Evolutionary conservation across 202 grass and related monocot species (phyloP).

Genomic region (Zoysia matrella): DNA sequence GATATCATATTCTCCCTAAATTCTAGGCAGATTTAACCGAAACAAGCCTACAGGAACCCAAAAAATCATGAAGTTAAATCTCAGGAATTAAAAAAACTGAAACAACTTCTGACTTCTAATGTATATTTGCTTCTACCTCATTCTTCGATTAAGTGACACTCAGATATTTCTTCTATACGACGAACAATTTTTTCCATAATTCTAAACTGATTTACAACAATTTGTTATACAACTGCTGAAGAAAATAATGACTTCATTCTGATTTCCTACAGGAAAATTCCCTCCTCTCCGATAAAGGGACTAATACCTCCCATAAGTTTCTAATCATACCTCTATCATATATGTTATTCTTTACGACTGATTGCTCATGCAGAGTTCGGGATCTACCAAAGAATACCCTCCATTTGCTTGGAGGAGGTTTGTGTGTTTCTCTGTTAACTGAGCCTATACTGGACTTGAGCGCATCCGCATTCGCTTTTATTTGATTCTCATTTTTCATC

Average conservation of each 20-base stretch:
- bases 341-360: constrained; percentile 22
- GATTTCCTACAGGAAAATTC: constrained; percentile 65
- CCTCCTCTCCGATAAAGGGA: constrained; percentile 70
- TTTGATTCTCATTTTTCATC: constrained; percentile 80
- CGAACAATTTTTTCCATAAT: not conserved
- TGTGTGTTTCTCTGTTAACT: constrained; percentile 33
- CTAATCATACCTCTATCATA: not conserved
- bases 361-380: constrained; percentile 41
- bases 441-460: constrained; percentile 55
- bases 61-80: not conserved
- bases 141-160: not conserved
- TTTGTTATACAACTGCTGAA: constrained; percentile 34
- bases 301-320: constrained; percentile 84
- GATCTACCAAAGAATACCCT: constrained; percentile 62
- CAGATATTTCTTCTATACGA: constrained; percentile 14
- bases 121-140: constrained; percentile 21
- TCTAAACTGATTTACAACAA: constrained; percentile 52
- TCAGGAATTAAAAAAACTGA: not conserved
- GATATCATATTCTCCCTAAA: not conserved
- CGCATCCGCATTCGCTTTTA: constrained; percentile 56
- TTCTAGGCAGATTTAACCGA: not conserved
- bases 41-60: not conserved
- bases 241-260: constrained; percentile 37
- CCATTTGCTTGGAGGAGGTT: constrained; percentile 71
- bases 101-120: not conserved